Percentiles rank a stretch among this genome's conserved stretches.
Conservation (phyloP, 1,139 yeast genomes). For the Insectozyma bohioensis region DNA sequence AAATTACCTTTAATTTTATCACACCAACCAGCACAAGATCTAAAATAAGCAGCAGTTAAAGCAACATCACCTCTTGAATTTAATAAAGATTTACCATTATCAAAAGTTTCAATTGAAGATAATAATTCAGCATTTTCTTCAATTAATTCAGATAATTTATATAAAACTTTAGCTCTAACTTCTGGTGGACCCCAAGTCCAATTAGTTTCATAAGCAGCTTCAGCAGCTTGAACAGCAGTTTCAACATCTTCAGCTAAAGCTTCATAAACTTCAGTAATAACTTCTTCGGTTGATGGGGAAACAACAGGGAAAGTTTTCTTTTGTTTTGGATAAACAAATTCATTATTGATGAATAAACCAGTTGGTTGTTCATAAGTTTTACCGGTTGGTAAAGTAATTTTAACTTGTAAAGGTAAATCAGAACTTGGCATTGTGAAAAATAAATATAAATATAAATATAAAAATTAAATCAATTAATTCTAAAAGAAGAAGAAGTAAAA, state of each 20-base stretch:
- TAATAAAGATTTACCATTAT: slow-evolving; percentile 74
- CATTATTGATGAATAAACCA: slow-evolving; percentile 76
- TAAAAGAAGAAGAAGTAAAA: slow-evolving; percentile 1
- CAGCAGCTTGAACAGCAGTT: slow-evolving; percentile 77
- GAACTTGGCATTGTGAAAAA: no score
- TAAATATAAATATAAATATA: neutral
- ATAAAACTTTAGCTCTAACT: slow-evolving; percentile 52
- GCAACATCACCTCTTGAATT: slow-evolving; percentile 56
- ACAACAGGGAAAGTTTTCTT: slow-evolving; percentile 62
- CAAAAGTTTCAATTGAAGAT: slow-evolving; percentile 72
- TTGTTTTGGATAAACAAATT: slow-evolving; percentile 30
- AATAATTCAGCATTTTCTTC: slow-evolving; percentile 59
- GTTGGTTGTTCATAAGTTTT: slow-evolving; percentile 26
- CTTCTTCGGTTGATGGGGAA: slow-evolving; percentile 68
- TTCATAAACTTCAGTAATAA: slow-evolving; percentile 62
- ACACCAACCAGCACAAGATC: slow-evolving; percentile 83
- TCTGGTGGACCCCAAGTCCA: slow-evolving; percentile 42
- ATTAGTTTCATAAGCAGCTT: slow-evolving; percentile 52
- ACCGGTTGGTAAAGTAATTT: slow-evolving; percentile 63
- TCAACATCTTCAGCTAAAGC: slow-evolving; percentile 74
- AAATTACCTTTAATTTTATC: slow-evolving; percentile 73
- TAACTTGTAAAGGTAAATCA: slow-evolving; percentile 43
- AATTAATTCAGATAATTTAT: slow-evolving; percentile 63
- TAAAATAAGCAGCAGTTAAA: slow-evolving; percentile 60
- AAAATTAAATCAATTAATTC: slow-evolving; percentile 1